Evolutionary conservation across 169 alveolate species (phyloP), one percentile per base, ranked within the genome.

Genomic region (Eimeria acervulina): DNA sequence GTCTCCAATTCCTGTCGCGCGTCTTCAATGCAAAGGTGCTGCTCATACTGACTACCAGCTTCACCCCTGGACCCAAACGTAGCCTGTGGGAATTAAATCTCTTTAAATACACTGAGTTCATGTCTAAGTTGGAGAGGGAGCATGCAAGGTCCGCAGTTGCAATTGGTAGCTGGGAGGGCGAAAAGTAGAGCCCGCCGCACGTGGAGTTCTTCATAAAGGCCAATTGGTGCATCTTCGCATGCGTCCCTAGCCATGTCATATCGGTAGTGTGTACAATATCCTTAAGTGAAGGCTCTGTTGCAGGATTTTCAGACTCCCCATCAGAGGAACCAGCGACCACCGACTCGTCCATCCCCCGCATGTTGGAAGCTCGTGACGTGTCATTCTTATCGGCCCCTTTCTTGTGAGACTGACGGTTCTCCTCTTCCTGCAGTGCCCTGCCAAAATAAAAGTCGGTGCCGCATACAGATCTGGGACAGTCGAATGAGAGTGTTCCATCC

Each of bases 401-500:
- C 51, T 55, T 83, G 91, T 31, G 51, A 23, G 52, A 19, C 72
- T 31, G 44, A 31, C 33, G 47, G 80, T 23, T 17, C 23, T 52
- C 44, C 68, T 33, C 72, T 47, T 17, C 68, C 26, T 19, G 28
- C 2, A 28, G 31, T 15, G 26, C 74, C 28, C 93, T 85, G 76
- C 91, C 91, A 26, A 83, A 83, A 21, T 51, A 83, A 55, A 83
- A 83, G 33, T 83, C 59, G 36, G 63, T 36, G 17, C 80, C 80
- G 80, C 93, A 85, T 36, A 85, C 93, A 31, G 93, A 85, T 33
- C 31, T 21, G n/a, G 93, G 93, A 85, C 93, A 85, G 52, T 52
- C 81, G 55, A 85, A 85, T 36, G 28, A 59, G n/a, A 85, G 0
- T 55, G 93, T 33, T 31, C 93, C 76, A 61, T 85, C 93, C 36